A percentile compares a stretch with the other conserved stretches of the same genome.
Conservation (phyloP, 208 protist species). For the Endotrypanum monterogeii region DNA sequence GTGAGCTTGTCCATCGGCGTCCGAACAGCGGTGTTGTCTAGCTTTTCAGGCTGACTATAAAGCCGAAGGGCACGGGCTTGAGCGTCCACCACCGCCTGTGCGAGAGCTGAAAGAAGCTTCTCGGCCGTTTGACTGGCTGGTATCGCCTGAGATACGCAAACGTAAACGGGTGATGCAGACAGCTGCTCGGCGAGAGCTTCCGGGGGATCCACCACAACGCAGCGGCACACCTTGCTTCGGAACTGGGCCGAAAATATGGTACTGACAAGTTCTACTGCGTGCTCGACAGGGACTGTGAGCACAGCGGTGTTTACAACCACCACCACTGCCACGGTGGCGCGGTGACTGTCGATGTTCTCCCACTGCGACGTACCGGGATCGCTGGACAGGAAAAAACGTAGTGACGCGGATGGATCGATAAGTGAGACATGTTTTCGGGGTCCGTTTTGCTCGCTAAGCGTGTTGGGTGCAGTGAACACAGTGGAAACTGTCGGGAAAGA, state of each 20-base stretch:
- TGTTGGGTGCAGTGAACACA: constrained; percentile 5
- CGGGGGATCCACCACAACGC: constrained; percentile 67
- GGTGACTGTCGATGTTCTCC: constrained; percentile 78
- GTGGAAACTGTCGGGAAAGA: constrained; percentile 11
- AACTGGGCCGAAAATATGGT: constrained; percentile 66
- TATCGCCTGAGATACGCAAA: constrained; percentile 13
- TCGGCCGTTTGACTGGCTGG: constrained; percentile 39
- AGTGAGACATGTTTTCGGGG: not conserved
- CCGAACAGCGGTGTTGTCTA: constrained; percentile 27
- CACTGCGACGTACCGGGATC: constrained; percentile 68
- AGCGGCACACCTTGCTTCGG: constrained; percentile 69
- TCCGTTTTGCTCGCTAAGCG: constrained; percentile 6
- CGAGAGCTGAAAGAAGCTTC: constrained; percentile 42
- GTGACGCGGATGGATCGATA: not conserved
- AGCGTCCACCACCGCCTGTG: constrained; percentile 29
- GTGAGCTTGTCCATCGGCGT: constrained; percentile 39
- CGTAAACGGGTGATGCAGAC: constrained; percentile 13
- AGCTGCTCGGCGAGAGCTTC: constrained; percentile 18
- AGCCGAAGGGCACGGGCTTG: constrained; percentile 20
- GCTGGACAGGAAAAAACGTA: constrained; percentile 47
- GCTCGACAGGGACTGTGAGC: constrained; percentile 25
- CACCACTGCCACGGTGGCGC: constrained; percentile 51
- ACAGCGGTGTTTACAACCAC: constrained; percentile 61
- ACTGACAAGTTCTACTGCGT: constrained; percentile 51
- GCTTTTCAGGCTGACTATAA: constrained; percentile 29